A percentile compares a stretch with the other conserved stretches of the same genome.
Conservation (phyloP, 2,329 filamentous ascomycete species). For the Orbilia quercus region DNA sequence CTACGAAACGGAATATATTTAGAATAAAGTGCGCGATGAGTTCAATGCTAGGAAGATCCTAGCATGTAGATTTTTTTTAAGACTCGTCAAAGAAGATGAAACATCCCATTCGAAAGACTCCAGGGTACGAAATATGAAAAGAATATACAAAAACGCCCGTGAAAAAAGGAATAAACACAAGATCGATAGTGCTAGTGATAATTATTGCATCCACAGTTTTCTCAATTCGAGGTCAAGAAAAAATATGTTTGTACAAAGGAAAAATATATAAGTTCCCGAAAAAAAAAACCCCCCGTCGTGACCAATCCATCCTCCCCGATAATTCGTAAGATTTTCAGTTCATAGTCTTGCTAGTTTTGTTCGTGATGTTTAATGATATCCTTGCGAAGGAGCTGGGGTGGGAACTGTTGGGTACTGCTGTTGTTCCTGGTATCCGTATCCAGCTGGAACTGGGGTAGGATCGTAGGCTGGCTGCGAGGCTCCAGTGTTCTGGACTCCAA, state of each 20-base stretch:
- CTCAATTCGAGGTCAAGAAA: background rate
- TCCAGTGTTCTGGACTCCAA: conserved; percentile 40
- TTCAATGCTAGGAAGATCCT: background rate
- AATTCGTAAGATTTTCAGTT: too few relatives aligned
- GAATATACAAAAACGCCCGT: conserved; percentile 15
- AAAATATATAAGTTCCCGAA: conserved; percentile 15
- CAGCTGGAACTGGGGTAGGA: conserved; percentile 13
- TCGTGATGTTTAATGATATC: conserved; percentile 28
- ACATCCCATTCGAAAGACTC: conserved; percentile 21
- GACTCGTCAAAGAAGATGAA: conserved; percentile 5
- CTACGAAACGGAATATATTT: background rate
- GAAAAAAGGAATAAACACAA: conserved; percentile 5
- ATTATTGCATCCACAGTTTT: conserved; percentile 18
- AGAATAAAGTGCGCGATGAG: background rate
- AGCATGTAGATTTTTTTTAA: conserved; percentile 17
- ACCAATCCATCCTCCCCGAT: conserved; percentile 8
- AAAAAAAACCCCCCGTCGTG: conserved; percentile 22
- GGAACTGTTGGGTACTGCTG: conserved; percentile 52
- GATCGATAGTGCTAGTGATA: background rate
- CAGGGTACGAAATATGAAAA: conserved; percentile 3
- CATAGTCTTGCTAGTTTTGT: too few relatives aligned
- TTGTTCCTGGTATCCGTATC: conserved; percentile 36
- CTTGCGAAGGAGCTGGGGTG: conserved; percentile 50
- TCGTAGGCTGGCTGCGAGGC: conserved; percentile 35
- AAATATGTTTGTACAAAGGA: conserved; percentile 50